These are phyloP conservation scores for Orbilia quercus DNA, from an alignment of 2,329 filamentous ascomycete genomes.

Conservation along the genomic window DNA sequence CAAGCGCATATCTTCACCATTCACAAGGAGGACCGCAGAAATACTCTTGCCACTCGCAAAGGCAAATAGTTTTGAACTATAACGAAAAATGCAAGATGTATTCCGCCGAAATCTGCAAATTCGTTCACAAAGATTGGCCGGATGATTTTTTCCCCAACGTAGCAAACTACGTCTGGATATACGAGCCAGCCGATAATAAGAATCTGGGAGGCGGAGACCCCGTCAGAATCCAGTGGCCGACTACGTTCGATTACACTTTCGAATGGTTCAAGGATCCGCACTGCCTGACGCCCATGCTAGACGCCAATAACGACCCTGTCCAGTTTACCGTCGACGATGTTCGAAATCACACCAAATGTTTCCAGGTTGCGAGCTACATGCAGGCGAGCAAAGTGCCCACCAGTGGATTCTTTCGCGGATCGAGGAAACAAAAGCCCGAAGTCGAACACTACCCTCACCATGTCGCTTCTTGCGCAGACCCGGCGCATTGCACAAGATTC, in stretches of 20 bases:
- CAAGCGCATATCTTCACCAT: conserved; percentile 8
- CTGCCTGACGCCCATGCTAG: conserved; percentile 15
- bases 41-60: conserved; percentile 17
- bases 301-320: neutral
- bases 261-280: conserved; percentile 24
- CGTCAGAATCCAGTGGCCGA: conserved; percentile 1
- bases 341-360: conserved; percentile 7
- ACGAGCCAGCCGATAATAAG: neutral
- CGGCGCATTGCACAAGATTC: conserved; percentile 13
- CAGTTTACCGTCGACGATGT: conserved; percentile 21
- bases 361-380: conserved; percentile 9
- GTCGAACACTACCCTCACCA: conserved; percentile 9
- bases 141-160: neutral
- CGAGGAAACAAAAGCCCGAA: conserved; percentile 14
- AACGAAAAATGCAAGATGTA: conserved; percentile 10
- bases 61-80: conserved; percentile 2
- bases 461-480: neutral
- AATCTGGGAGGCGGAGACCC: neutral
- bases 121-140: conserved; percentile 3
- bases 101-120: conserved; percentile 1
- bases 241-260: conserved; percentile 26
- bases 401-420: conserved; percentile 19
- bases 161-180: conserved; percentile 30
- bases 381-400: conserved; percentile 22
- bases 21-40: conserved; percentile 8